These are phyloP conservation scores for Entophlyctis luteolus DNA, from an alignment of 192 early-diverging fungal genomes.

Conservation along the genomic window DNA sequence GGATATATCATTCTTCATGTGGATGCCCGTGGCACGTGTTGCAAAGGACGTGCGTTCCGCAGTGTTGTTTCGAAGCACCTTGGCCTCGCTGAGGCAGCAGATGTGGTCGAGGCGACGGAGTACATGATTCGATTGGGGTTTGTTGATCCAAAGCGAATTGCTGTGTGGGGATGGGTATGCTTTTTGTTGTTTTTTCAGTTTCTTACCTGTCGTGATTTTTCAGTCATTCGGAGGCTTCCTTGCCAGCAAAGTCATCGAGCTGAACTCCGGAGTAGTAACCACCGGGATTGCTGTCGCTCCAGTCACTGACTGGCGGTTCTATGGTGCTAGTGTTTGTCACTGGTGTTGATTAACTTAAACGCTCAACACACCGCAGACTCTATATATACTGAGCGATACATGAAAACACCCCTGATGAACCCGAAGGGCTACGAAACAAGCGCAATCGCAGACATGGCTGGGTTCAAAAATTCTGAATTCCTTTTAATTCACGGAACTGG, in stretches of 20 bases:
- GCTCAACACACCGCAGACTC: conserved; percentile 52
- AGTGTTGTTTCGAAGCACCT: conserved; percentile 69
- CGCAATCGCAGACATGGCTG: conserved; percentile 73
- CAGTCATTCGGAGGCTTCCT: conserved; percentile 89
- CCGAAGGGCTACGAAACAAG: conserved; percentile 71
- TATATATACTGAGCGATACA: conserved; percentile 95
- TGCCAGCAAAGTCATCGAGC: conserved; percentile 80
- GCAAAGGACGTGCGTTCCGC: conserved; percentile 78
- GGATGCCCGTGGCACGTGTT: conserved; percentile 88
- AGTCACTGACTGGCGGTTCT: conserved; percentile 86
- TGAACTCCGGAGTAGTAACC: conserved; percentile 73
- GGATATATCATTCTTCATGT: conserved; percentile 45
- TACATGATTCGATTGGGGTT: conserved; percentile 61
- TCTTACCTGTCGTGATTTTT: conserved; percentile 2
- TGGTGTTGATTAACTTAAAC: not conserved
- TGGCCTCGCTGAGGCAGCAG: conserved; percentile 78
- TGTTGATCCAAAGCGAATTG: conserved; percentile 74
- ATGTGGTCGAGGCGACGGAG: conserved; percentile 81
- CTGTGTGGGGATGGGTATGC: conserved; percentile 91
- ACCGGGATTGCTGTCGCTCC: conserved; percentile 92
- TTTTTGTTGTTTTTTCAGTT: not conserved
- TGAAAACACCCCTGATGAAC: conserved; percentile 83
- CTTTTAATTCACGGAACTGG: conserved; percentile 87
- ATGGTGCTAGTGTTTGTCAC: conserved; percentile 25
- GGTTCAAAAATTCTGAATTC: conserved; percentile 73